Percentiles rank a stretch among this genome's conserved stretches.
Evolutionary conservation across 805 yeast species (phyloP).

Genomic region (Lipomyces mesembrius): DNA sequence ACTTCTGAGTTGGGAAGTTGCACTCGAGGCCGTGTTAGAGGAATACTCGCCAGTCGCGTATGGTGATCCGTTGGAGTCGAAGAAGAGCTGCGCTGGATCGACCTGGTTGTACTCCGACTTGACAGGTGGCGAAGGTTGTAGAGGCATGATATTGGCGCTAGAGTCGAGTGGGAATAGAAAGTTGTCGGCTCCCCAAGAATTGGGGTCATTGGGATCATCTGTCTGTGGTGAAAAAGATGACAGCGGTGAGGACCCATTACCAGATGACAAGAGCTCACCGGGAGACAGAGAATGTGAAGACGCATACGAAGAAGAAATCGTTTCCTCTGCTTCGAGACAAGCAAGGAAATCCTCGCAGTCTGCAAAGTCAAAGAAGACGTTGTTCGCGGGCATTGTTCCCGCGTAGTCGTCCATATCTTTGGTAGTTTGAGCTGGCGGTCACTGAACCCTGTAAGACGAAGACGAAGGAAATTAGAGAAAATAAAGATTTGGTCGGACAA

Average conservation of each 20-base stretch:
- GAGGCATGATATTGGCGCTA: background rate
- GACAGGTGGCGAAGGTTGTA: background rate
- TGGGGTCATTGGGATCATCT: conserved; percentile 26
- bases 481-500: background rate
- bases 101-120: conserved; percentile 9
- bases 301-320: conserved; percentile 24
- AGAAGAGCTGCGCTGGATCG: conserved; percentile 12
- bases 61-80: conserved; percentile 3
- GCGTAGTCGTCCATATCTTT: conserved; percentile 24
- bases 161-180: conserved; percentile 32
- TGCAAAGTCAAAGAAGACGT: conserved; percentile 37
- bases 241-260: conserved; percentile 35
- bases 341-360: conserved; percentile 41
- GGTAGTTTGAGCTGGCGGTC: background rate
- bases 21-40: background rate
- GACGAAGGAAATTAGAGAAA: background rate
- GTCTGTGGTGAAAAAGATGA: conserved; percentile 26
- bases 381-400: conserved; percentile 8
- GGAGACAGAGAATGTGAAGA: conserved; percentile 32
- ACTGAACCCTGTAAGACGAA: background rate
- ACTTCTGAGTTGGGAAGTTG: conserved; percentile 2
- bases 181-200: conserved; percentile 27
- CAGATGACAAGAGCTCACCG: conserved; percentile 30
- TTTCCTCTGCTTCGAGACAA: conserved; percentile 37
- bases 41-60: conserved; percentile 10